Percentiles rank a stretch among this genome's conserved stretches.
phyloP scores from a whole-genome alignment of 73 alveolate genomes.

The Effrenium voratum region DNA sequence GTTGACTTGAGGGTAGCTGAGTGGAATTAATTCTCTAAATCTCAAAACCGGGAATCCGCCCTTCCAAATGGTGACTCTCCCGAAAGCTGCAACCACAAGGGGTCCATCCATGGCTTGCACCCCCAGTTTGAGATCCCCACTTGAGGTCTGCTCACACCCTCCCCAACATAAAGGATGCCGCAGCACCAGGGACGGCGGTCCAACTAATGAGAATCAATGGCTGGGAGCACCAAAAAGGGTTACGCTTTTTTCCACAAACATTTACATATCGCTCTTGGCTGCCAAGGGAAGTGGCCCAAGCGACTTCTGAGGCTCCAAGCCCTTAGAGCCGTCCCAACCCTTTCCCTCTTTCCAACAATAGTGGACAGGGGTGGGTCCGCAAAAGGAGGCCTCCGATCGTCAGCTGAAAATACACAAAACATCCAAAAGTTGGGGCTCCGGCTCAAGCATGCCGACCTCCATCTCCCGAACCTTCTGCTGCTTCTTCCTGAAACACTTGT shows the following conservation, averaged over 20 bases:
- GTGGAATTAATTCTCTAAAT: no score
- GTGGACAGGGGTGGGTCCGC: background rate
- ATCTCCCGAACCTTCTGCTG: conserved; percentile 43
- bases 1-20: no score
- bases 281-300: background rate
- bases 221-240: no score
- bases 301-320: background rate
- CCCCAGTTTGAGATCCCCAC: no score
- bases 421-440: background rate
- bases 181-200: no score
- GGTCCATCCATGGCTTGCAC: no score
- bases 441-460: conserved; percentile 70
- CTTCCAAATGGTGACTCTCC: no score
- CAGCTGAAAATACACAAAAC: background rate
- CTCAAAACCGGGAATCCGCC: no score
- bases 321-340: background rate
- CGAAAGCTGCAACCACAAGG: no score
- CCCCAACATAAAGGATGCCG: no score
- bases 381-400: background rate
- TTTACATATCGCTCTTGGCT: background rate
- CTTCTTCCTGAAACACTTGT: background rate
- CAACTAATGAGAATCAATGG: no score
- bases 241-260: background rate
- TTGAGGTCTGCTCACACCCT: no score
- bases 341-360: background rate